phyloP scores from a whole-genome alignment of 1,284 basidiomycete genomes.

The Microbotryum lychnidis-dioicae region DNA sequence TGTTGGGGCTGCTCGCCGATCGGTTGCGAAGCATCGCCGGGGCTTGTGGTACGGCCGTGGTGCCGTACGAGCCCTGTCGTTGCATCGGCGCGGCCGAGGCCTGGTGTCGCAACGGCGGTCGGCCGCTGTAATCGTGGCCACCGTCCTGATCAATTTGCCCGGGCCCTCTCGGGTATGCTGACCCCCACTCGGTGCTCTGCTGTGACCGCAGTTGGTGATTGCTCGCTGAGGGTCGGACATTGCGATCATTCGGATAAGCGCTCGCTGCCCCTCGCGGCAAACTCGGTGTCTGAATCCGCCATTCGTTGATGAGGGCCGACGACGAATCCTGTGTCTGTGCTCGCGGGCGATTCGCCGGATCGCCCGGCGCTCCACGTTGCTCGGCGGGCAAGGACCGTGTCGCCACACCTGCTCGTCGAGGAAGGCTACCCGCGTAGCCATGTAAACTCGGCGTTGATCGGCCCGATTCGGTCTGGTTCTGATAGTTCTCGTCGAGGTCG shows the following conservation, averaged over 20 bases:
- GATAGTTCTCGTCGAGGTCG: constrained; percentile 12
- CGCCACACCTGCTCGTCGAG: constrained; percentile 1
- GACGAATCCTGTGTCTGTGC: constrained; percentile 66
- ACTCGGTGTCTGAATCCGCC: constrained; percentile 29
- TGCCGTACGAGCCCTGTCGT: constrained; percentile 14
- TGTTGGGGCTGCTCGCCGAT: constrained; percentile 45
- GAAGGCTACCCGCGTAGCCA: constrained; percentile 9
- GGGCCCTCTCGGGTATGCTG: not conserved
- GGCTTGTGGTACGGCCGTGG: constrained; percentile 2
- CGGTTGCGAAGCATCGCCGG: constrained; percentile 41
- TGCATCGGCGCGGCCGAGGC: not conserved
- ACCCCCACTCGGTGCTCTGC: constrained; percentile 33
- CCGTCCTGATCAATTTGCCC: not conserved
- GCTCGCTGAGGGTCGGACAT: constrained; percentile 33
- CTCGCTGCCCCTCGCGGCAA: constrained; percentile 20
- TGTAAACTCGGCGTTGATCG: constrained; percentile 18
- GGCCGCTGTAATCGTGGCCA: constrained; percentile 1
- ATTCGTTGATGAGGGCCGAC: constrained; percentile 44
- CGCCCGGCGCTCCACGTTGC: constrained; percentile 35
- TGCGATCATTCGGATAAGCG: constrained; percentile 10
- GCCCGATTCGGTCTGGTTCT: constrained; percentile 23
- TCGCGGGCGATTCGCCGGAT: constrained; percentile 44
- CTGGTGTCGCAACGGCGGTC: constrained; percentile 4
- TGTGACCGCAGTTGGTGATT: constrained; percentile 30
- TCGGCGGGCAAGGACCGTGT: constrained; percentile 22